A percentile compares a stretch with the other conserved stretches of the same genome.
Evolutionary conservation across 129 eudicot genomes (phyloP).

Genomic region (Glebionis coronaria): DNA sequence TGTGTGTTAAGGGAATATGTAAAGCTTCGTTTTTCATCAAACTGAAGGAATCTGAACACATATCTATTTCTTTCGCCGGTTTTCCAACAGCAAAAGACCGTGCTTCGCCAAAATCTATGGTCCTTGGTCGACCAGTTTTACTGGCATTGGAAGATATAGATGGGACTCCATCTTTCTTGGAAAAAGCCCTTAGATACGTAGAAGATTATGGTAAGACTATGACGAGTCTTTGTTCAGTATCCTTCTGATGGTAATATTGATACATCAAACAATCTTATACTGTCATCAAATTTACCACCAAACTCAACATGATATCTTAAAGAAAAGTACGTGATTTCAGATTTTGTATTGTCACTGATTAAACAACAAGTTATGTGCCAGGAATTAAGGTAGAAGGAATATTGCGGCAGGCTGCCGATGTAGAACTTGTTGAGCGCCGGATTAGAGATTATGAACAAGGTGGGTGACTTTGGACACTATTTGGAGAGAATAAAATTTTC

Average conservation of each 20-base stretch:
- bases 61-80: not conserved
- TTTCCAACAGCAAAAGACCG: constrained; percentile 62
- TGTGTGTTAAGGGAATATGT: constrained; percentile 1
- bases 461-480: constrained; percentile 24
- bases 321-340: not conserved
- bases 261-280: too few relatives aligned
- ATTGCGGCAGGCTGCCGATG: constrained; percentile 98
- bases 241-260: too few relatives aligned
- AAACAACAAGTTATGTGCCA: constrained; percentile 30
- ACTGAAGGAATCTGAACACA: not conserved
- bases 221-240: not conserved
- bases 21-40: not conserved
- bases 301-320: too few relatives aligned
- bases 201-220: constrained; percentile 72
- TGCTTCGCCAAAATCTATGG: constrained; percentile 57
- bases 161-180: constrained; percentile 95
- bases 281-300: too few relatives aligned
- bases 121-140: constrained; percentile 86
- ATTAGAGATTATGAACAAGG: constrained; percentile 92
- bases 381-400: constrained; percentile 94
- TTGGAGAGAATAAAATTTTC: not conserved
- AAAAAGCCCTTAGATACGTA: constrained; percentile 88
- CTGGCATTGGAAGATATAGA: constrained; percentile 97
- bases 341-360: constrained; percentile 21
- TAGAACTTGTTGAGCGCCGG: constrained; percentile 85